phyloP scores from a whole-genome alignment of 2,329 filamentous ascomycete species.

The Alternaria metachromatica region DNA sequence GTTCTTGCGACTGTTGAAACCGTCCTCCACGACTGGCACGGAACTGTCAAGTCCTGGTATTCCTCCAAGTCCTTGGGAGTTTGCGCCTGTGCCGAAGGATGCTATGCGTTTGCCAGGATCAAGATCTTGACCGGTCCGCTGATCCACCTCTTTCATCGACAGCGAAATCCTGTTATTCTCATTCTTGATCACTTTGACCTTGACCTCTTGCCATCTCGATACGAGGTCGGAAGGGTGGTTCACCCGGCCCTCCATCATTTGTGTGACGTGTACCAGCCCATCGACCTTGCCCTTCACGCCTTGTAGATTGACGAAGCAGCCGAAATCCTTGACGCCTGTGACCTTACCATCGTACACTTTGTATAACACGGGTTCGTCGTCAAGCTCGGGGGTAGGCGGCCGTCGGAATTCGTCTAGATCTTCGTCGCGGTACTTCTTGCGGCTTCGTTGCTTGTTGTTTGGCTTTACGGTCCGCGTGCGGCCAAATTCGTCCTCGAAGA shows the following conservation, averaged over 20 bases:
- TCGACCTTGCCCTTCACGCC: conserved; percentile 88
- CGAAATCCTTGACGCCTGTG: conserved; percentile 93
- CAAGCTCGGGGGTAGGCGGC: conserved; percentile 74
- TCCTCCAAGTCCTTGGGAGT: conserved; percentile 80
- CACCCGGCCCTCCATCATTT: conserved; percentile 83
- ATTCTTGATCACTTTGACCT: conserved; percentile 90
- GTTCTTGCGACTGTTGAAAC: conserved; percentile 53
- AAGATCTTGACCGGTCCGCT: conserved; percentile 83
- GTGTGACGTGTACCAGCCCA: conserved; percentile 91
- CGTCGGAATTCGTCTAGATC: conserved; percentile 68
- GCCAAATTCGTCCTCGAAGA: conserved; percentile 67
- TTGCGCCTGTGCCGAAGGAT: conserved; percentile 73
- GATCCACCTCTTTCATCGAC: conserved; percentile 98
- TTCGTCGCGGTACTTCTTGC: conserved; percentile 44
- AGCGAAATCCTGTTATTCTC: conserved; percentile 82
- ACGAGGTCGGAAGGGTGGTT: conserved; percentile 92
- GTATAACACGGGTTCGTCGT: conserved; percentile 79
- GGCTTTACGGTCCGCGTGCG: conserved; percentile 50
- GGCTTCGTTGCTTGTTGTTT: conserved; percentile 52
- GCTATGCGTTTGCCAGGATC: conserved; percentile 78
- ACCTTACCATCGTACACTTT: conserved; percentile 92
- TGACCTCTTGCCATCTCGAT: conserved; percentile 79
- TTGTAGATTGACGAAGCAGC: conserved; percentile 90
- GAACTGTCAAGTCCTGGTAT: conserved; percentile 54
- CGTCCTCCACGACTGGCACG: conserved; percentile 69